Evolutionary conservation across 768 basidiomycete species (phyloP).

Genomic region (Lactarius sp.): DNA sequence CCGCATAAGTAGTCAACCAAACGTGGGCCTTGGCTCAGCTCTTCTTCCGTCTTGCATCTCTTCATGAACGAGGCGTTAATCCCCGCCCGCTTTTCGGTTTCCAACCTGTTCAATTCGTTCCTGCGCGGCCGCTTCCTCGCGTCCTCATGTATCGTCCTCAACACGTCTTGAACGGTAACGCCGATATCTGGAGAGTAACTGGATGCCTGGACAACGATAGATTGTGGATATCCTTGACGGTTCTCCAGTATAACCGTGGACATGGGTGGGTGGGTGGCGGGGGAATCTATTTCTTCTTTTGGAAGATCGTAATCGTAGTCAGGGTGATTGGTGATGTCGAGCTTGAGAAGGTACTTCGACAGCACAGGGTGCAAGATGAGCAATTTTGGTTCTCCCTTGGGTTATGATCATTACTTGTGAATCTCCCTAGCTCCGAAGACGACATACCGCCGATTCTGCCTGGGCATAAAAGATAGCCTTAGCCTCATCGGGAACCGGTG

Average conservation of each 20-base stretch:
- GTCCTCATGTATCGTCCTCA: conserved; percentile 3
- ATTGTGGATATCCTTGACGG: conserved; percentile 10
- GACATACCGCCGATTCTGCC: no score
- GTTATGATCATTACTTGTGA: no score
- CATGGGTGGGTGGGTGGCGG: conserved; percentile 3
- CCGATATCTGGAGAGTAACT: background rate
- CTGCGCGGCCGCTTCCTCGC: background rate
- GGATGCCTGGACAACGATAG: background rate
- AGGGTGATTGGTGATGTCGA: background rate
- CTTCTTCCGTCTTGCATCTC: conserved; percentile 7
- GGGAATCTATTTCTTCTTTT: conserved; percentile 5
- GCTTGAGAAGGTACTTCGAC: conserved; percentile 11
- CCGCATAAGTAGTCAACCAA: conserved; percentile 5
- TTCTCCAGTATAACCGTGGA: conserved; percentile 5
- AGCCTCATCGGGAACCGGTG: no score
- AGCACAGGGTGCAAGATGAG: conserved; percentile 5
- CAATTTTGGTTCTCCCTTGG: no score
- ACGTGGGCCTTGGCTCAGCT: background rate
- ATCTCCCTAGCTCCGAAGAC: no score
- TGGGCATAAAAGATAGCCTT: no score
- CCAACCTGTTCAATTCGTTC: background rate
- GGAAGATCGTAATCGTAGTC: conserved; percentile 8
- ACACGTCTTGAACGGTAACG: conserved; percentile 7
- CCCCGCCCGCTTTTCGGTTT: background rate
- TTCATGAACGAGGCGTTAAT: background rate